Conservation (phyloP, 2,329 filamentous ascomycete genomes). For the Alternaria rosae region DNA sequence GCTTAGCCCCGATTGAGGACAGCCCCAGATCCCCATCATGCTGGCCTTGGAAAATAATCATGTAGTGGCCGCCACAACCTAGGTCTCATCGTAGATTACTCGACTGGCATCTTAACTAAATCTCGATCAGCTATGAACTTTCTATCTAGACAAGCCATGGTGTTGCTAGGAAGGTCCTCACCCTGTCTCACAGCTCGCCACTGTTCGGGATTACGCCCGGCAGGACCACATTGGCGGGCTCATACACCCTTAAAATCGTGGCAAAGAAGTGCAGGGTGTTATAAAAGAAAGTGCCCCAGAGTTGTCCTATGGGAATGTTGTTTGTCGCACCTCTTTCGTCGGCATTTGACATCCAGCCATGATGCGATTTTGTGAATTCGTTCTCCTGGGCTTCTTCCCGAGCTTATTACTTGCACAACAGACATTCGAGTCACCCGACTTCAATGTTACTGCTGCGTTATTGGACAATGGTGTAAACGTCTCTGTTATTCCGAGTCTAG, state of each 20-base stretch:
- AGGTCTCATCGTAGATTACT: background rate
- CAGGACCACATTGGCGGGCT: background rate
- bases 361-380: background rate
- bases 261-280: background rate
- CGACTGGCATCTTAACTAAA: background rate
- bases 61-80: background rate
- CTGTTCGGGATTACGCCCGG: background rate
- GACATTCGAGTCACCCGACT: conserved; percentile 11
- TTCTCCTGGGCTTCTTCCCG: conserved; percentile 1
- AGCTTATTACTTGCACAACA: background rate
- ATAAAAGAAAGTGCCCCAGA: background rate
- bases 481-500: conserved; percentile 7
- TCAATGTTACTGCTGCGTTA: conserved; percentile 21
- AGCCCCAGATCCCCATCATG: background rate
- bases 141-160: background rate
- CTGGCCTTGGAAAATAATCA: background rate
- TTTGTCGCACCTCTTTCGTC: background rate
- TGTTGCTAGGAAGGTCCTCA: background rate
- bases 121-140: background rate
- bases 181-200: background rate
- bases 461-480: conserved; percentile 18
- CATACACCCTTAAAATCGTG: background rate
- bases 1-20: background rate
- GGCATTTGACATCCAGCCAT: background rate
- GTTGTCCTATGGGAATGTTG: background rate